Percentiles rank a stretch among this genome's conserved stretches.
phyloP scores from a whole-genome alignment of 257 asterid species.

The Primulina eburnea region DNA sequence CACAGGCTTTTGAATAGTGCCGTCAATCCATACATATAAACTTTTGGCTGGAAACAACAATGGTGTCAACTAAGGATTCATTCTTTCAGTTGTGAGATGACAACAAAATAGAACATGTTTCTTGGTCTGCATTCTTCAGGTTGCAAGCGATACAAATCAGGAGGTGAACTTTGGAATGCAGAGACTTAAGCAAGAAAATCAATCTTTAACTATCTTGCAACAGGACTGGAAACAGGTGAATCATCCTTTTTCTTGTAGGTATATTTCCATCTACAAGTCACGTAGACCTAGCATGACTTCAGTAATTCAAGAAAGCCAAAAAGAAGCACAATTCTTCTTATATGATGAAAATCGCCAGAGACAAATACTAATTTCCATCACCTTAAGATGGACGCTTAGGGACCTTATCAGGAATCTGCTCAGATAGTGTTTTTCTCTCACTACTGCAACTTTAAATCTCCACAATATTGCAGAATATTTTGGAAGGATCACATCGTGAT shows the following conservation, averaged over 20 bases:
- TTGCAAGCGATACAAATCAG: too few relatives aligned
- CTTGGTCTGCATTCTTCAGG: background rate
- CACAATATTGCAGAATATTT: slow-evolving; percentile 1
- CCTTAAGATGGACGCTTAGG: background rate
- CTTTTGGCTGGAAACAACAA: background rate
- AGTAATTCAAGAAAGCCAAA: background rate
- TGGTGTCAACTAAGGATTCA: background rate
- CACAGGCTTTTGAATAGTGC: background rate
- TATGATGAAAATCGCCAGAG: background rate
- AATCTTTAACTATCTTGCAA: background rate
- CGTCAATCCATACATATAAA: background rate
- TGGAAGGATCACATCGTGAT: background rate
- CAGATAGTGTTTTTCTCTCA: background rate
- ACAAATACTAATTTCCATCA: background rate
- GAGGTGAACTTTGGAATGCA: too few relatives aligned
- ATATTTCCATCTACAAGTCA: too few relatives aligned
- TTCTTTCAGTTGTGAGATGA: background rate
- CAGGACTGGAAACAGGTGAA: background rate
- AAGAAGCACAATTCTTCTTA: background rate
- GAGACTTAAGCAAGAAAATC: background rate
- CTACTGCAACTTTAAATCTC: background rate
- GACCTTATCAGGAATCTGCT: background rate
- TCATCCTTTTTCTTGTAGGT: background rate
- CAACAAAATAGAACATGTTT: too few relatives aligned
- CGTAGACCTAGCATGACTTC: background rate